Conservation (phyloP, 805 yeast species). For the Kuraishia molischiana region DNA sequence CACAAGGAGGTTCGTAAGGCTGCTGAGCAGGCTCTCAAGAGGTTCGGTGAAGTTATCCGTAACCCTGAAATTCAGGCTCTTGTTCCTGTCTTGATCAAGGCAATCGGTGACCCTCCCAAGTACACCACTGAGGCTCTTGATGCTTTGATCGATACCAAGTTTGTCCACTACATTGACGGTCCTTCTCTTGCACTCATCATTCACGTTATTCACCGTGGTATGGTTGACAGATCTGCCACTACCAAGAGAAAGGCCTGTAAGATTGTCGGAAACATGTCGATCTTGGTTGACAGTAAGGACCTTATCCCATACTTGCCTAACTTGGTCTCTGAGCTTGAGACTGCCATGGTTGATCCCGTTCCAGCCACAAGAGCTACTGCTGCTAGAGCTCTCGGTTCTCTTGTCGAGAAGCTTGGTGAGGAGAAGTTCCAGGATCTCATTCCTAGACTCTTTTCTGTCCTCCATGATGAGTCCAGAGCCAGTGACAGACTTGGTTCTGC, state of each 20-base stretch:
- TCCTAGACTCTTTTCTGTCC: constrained; percentile 64
- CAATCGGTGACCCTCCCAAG: constrained; percentile 93
- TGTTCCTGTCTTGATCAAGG: constrained; percentile 80
- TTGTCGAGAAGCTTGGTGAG: constrained; percentile 94
- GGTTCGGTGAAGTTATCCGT: constrained; percentile 94
- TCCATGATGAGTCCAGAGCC: constrained; percentile 66
- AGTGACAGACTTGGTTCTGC: constrained; percentile 97
- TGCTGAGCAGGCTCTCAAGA: constrained; percentile 78
- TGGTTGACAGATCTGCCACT: constrained; percentile 88
- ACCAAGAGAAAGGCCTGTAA: constrained; percentile 93
- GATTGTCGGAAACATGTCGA: constrained; percentile 98
- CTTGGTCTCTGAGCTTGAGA: constrained; percentile 73
- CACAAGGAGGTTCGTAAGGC: constrained; percentile 96
- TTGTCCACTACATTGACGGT: constrained; percentile 96
- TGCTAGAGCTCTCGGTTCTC: constrained; percentile 91
- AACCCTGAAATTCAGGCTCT: constrained; percentile 93
- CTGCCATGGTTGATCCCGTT: constrained; percentile 97
- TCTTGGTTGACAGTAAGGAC: constrained; percentile 83
- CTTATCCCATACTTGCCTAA: constrained; percentile 73
- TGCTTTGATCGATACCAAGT: constrained; percentile 78
- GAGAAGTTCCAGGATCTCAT: constrained; percentile 89
- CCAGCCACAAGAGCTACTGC: constrained; percentile 97
- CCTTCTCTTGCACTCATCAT: constrained; percentile 93
- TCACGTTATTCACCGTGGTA: constrained; percentile 92
- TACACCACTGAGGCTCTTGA: constrained; percentile 84